Percentiles rank a stretch among this genome's conserved stretches.
These are phyloP conservation scores for Trichoderma aggressivum DNA, from an alignment of 2,329 filamentous ascomycete genomes.

Conservation along the genomic window DNA sequence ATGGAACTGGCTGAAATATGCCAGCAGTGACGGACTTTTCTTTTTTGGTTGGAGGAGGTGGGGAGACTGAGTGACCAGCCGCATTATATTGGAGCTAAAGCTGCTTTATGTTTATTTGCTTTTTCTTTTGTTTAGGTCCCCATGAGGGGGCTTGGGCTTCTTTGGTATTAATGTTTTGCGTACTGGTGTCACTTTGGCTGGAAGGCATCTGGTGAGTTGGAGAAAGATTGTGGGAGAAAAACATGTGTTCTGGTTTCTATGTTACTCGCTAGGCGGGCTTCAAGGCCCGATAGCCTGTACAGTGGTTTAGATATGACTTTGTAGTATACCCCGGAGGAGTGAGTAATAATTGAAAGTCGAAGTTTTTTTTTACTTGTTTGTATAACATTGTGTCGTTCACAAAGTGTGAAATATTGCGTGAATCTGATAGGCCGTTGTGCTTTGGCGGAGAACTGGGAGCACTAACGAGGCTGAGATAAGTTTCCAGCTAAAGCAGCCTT, in stretches of 20 bases:
- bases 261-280: constrained; percentile 23
- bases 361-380: background rate
- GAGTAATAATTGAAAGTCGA: constrained; percentile 26
- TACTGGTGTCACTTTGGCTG: constrained; percentile 20
- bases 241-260: constrained; percentile 25
- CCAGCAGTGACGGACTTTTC: constrained; percentile 14
- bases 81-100: background rate
- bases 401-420: background rate
- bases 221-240: constrained; percentile 22
- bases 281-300: constrained; percentile 26
- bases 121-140: background rate
- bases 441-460: constrained; percentile 13
- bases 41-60: background rate
- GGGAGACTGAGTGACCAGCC: background rate
- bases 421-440: background rate
- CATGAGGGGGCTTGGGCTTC: constrained; percentile 25
- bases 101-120: background rate
- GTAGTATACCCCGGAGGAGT: constrained; percentile 39
- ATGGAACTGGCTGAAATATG: background rate
- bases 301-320: constrained; percentile 34
- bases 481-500: constrained; percentile 13
- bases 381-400: background rate
- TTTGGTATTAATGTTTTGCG: constrained; percentile 24
- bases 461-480: constrained; percentile 19
- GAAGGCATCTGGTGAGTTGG: constrained; percentile 20